These are phyloP conservation scores for Saccharum spontaneum DNA, from an alignment of 176 grass and related monocot genomes.

Conservation along the genomic window DNA sequence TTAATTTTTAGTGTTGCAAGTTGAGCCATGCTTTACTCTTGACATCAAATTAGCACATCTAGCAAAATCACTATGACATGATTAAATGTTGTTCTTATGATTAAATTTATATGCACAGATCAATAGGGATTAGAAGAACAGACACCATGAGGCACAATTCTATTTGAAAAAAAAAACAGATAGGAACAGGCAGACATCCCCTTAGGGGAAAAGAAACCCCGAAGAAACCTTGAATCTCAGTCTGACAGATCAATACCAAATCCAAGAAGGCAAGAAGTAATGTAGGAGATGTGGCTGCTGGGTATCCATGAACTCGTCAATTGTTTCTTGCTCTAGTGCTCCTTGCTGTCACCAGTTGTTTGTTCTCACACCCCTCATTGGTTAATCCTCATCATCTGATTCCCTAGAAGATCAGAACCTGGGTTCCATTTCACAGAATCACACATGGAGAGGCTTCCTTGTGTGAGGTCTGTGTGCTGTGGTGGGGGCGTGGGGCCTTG, in stretches of 20 bases:
- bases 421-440: not conserved
- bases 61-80: not conserved
- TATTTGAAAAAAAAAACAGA: not conserved
- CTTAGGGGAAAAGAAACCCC: not conserved
- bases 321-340: not conserved
- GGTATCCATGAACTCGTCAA: not conserved
- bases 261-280: not conserved
- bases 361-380: not conserved
- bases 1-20: conserved; percentile 18
- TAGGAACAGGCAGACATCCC: not conserved
- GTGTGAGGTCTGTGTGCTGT: not conserved
- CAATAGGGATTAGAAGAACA: not conserved
- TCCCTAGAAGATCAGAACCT: not conserved
- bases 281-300: not conserved
- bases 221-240: not conserved
- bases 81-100: not conserved
- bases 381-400: not conserved
- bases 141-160: not conserved
- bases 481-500: not conserved
- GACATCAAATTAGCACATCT: not conserved
- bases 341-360: not conserved
- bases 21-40: conserved; percentile 13
- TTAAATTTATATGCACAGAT: conserved; percentile 4
- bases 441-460: not conserved
- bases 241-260: not conserved